Base-by-base conservation (phyloP, 352 stramenopile genomes). In the Globisporangium cylindrosporum region DNA sequence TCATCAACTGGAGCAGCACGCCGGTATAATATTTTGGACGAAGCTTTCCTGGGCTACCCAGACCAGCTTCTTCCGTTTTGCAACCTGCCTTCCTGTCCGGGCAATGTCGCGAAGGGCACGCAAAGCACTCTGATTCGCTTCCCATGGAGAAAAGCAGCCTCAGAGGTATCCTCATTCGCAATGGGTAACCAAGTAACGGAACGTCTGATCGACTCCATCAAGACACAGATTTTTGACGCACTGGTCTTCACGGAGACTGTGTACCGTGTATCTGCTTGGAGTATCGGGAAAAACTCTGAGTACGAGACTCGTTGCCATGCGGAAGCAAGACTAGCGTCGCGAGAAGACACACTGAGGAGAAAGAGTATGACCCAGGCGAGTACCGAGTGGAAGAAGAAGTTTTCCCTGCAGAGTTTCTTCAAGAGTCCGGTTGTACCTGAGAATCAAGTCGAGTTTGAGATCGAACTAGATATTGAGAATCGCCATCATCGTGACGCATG, bases 361-460 rank as follows among this genome's bases (percentile, higher is more conserved):
- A 76, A 80, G 4, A 89, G 80, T 27, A 68, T 66, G 53, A 89
- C 82, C 14, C 74, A 75, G 0, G 67, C 73, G 57, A 91, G 83
- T 60, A 74, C 76, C 27, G 84, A 94, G 36, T 94, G 86, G 86
- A 89, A 89, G 68, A 90, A 89, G 48, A 91, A 90, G 56, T 92
- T 90, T 38, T 88, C 71, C 1, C 71, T 93, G 8, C 84, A 91
- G 29, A 91, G 81, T 63, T 91, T 93, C 67, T 93, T 93, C 67
- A 91, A 90, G 58, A 82, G 70, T 22, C 70, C 74, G 8, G 70
- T 87, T 9, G 80, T 73, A 0, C 85, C 82, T 29, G 82, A 91
- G 66, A 90, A 81, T 49, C 77, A 88, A 73, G 64, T 93, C 49
- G 78, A 91, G 68, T 92, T 91, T 53, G 66, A 64, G 0, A 71